A percentile compares a stretch with the other conserved stretches of the same genome.
phyloP scores from a whole-genome alignment of 257 asterid genomes.

The Gynochthodes officinalis region DNA sequence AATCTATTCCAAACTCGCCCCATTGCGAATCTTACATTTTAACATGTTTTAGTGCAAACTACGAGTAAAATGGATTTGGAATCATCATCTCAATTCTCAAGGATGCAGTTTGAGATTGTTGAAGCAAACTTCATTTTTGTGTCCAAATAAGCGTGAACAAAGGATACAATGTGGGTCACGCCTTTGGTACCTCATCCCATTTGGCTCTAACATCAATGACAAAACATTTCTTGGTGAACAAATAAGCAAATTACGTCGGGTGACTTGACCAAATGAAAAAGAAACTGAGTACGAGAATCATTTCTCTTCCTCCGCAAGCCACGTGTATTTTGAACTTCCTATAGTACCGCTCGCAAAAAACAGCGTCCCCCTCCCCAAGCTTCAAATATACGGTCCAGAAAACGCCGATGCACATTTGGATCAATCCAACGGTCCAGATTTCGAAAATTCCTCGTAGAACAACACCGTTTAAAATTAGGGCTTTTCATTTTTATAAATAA shows the following conservation, averaged over 20 bases:
- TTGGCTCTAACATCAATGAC: too few relatives aligned
- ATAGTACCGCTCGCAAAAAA: constrained; percentile 8
- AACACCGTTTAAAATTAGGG: constrained; percentile 47
- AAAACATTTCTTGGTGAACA: constrained; percentile 39
- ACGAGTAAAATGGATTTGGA: too few relatives aligned
- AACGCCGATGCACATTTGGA: not conserved
- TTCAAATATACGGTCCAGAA: constrained; percentile 36
- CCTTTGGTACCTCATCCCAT: too few relatives aligned
- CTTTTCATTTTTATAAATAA: constrained; percentile 20
- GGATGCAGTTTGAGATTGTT: too few relatives aligned
- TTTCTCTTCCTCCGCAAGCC: constrained; percentile 11
- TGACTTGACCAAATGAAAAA: too few relatives aligned
- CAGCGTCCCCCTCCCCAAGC: constrained; percentile 28
- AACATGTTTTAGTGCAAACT: too few relatives aligned
- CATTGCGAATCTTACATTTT: too few relatives aligned
- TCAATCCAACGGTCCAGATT: constrained; percentile 42
- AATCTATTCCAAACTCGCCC: too few relatives aligned
- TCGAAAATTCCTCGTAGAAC: constrained; percentile 12
- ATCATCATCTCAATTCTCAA: too few relatives aligned
- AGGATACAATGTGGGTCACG: too few relatives aligned
- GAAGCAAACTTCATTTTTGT: too few relatives aligned
- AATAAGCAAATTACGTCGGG: constrained; percentile 14
- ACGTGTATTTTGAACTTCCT: constrained; percentile 21
- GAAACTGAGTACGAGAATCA: not conserved
- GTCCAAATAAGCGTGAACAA: too few relatives aligned